phyloP scores from a whole-genome alignment of 139 green algal species.

The Closterium sp. region DNA sequence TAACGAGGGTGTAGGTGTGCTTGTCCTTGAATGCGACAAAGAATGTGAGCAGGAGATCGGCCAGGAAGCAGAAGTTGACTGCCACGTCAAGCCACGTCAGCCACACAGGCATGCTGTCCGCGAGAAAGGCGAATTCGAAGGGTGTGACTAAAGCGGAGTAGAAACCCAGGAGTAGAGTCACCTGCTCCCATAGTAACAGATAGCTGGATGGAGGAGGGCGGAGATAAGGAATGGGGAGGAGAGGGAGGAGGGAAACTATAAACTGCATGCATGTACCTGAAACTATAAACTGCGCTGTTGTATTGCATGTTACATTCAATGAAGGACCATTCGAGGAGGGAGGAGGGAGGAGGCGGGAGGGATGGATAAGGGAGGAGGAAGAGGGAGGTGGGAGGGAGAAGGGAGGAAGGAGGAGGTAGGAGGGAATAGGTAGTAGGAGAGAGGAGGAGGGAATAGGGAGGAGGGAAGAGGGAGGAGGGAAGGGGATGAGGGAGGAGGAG shows the following conservation, averaged over 20 bases:
- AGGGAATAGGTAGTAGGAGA: too few relatives aligned
- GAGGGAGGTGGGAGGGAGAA: not conserved
- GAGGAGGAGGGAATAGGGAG: not conserved
- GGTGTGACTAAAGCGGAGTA: slow-evolving; percentile 31
- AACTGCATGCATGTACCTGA: too few relatives aligned
- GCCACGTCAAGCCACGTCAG: slow-evolving; percentile 26
- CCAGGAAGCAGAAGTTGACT: slow-evolving; percentile 38
- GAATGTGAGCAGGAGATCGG: slow-evolving; percentile 31
- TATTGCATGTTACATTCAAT: too few relatives aligned
- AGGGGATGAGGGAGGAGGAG: not conserved
- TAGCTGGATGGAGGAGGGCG: not conserved
- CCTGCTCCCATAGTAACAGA: slow-evolving; percentile 14
- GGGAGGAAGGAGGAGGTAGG: not conserved
- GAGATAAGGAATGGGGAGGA: not conserved
- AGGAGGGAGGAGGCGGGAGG: not conserved
- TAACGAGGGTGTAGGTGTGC: slow-evolving; percentile 25
- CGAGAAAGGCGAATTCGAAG: slow-evolving; percentile 38
- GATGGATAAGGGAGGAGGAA: not conserved
- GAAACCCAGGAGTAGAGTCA: slow-evolving; percentile 6
- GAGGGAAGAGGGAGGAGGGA: not conserved
- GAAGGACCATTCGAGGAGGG: not conserved
- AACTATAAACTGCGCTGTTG: too few relatives aligned
- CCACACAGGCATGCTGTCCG: not conserved
- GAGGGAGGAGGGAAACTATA: not conserved
- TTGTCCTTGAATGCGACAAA: slow-evolving; percentile 32